Evolutionary conservation across 345 rosid genomes (phyloP), one percentile per base, ranked within the genome.

Genomic region (Diplotaxis tenuifolia): DNA sequence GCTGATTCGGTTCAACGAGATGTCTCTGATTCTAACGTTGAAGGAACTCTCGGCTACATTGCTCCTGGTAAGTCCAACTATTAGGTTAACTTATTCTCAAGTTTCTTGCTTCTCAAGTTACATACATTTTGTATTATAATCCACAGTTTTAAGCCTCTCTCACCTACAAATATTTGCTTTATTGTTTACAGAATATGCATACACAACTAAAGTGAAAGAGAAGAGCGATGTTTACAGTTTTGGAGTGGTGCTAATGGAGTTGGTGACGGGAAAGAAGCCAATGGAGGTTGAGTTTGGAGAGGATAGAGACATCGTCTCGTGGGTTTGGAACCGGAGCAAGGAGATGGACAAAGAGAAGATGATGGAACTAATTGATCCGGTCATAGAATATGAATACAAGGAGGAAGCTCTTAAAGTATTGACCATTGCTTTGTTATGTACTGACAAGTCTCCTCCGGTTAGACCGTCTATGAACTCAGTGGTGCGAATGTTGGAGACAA

Each of bases 201-300:
- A 84, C 83, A 80, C 88, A 2, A 65, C 57, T 49, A 83, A 82
- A 60, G 65, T 89, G 62, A 86, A 68, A 4, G 89, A 85, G 85
- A 90, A 90, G 85, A 89, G 92, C 2, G 98, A 93, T 3, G 96
- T 93, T 47, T 93, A 90, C 75, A 90, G 98, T 67, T 93, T 90
- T 0, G 98, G 98, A 0, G 92, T 93, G 7, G 98, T 93, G 18
- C 81, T 93, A 27, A 68, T 89, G 93, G 98, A 93, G 57, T 62
- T 93, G 82, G 90, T 85, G 22, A 88, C 96, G 0, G 96, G 98
- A 49, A 90, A 79, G 77, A 86, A 81, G 79, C 93, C 98, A 0
- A 70, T 76, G 14, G 98, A 87, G 64, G 70, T 74, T 5, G 96
- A 83, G 59, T 89, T 81, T 9, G 96, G 96, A 3, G 96, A 90